Base-by-base conservation (phyloP, 164 flowering plant species). In the Kingdonia uniflora region DNA sequence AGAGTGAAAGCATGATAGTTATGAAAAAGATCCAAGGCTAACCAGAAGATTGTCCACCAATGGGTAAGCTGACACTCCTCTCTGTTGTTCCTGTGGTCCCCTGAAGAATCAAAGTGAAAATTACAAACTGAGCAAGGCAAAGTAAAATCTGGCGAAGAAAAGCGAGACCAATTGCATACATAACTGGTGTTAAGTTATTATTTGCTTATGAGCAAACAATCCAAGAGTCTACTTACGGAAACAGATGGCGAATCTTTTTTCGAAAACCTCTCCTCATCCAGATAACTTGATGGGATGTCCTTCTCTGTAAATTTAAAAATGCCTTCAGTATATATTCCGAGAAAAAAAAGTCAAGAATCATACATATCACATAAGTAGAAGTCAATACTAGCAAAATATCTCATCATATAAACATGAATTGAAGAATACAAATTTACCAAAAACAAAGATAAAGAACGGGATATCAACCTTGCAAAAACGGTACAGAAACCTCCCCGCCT, bases 401-500 rank as follows among this genome's bases (percentile, higher is more conserved):
- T n/a, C n/a, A n/a, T n/a, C n/a, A n/a, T n/a, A n/a, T n/a, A n/a
- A n/a, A n/a, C n/a, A n/a, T n/a, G n/a, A n/a, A n/a, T 43, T 11
- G 1, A 53, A 14, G 25, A 55, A 49, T 19, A 49, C 13, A 46
- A 33, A 51, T 29, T n/a, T n/a, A n/a, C n/a, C n/a, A n/a, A n/a
- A n/a, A n/a, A n/a, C 13, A 15, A 17, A 29, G 8, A 50, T 35
- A 56, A 20, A 48, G 23, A 52, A 19, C 15, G 51, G 1, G 52
- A 58, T 25, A 67, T 45, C 38, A 60, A 88, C 97, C 97, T 73
- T 76, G 87, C 76, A 88, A 73, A 68, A 92, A 92, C 14, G 99
- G 95, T 22, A 86, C 87, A 16, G 95, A 73, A 63, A 86, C 99
- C 74, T 92, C 99, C 65, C 97, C 99, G 38, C 97, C 99, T 42